Evolutionary conservation across 768 basidiomycete genomes (phyloP).

Genomic region (Suillus fuscotomentosus): DNA sequence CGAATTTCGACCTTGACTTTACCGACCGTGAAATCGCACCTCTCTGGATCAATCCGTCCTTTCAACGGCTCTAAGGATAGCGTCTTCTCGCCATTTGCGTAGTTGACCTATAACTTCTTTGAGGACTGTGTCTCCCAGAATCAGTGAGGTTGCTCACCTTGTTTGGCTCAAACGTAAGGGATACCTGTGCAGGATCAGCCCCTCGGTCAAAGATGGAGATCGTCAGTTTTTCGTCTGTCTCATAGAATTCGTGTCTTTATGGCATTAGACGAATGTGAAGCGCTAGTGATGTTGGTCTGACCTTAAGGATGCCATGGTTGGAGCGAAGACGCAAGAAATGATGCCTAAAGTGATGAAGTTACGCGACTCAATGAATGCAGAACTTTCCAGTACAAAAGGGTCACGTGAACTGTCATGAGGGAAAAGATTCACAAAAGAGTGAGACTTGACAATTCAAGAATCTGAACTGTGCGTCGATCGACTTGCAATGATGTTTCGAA

Average conservation of each 20-base stretch:
- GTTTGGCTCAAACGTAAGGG: conserved; percentile 61
- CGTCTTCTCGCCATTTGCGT: conserved; percentile 67
- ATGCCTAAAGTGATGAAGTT: neutral
- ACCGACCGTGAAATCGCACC: conserved; percentile 65
- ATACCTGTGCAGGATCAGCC: conserved; percentile 63
- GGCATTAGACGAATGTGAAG: neutral
- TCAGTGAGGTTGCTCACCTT: conserved; percentile 40
- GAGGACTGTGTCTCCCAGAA: neutral
- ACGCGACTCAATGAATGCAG: conserved; percentile 9
- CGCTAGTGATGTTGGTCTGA: conserved; percentile 8
- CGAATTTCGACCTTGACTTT: conserved; percentile 89
- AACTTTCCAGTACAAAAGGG: conserved; percentile 23
- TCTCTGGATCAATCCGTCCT: conserved; percentile 69
- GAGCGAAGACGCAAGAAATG: neutral
- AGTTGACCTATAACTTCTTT: conserved; percentile 27
- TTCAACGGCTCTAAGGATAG: conserved; percentile 78
- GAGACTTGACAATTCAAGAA: neutral
- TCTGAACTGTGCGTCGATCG: neutral
- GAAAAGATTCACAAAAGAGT: neutral
- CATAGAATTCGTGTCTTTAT: conserved; percentile 81
- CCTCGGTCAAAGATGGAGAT: conserved; percentile 79
- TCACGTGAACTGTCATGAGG: conserved; percentile 22
- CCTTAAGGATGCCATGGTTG: conserved; percentile 28
- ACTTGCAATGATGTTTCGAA: neutral
- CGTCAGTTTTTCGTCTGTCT: conserved; percentile 73